Base-by-base conservation (phyloP, 768 basidiomycete genomes). In the Mycena capillaripes region DNA sequence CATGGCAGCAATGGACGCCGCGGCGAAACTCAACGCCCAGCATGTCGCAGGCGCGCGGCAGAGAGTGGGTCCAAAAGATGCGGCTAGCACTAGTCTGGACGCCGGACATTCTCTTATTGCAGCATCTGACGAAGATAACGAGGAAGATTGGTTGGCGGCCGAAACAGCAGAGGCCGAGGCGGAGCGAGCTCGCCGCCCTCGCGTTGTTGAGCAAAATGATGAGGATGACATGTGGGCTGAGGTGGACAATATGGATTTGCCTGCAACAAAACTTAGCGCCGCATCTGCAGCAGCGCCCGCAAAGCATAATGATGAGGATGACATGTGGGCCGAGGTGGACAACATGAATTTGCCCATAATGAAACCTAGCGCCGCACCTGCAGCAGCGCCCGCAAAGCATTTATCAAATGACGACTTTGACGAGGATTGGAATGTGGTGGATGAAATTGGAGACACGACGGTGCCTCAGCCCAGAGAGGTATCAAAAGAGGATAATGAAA, bases 311-410 rank as follows among this genome's bases (percentile, higher is more conserved):
- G 58, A 60, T n/a, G 40, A 60, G 17, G 40, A 60, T 19, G 40
- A 19, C 4, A 19, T 94, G 87, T 95, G 95, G 91, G 88, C 91
- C 73, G 84, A 92, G 48, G 82, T 94, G 63, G 77, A 87, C 46
- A 90, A 93, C 77, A 81, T 90, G 69, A 60, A 79, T 48, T 77
- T 81, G 30, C 72, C 78, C 19, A n/a, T 21, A n/a, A 16, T 1
- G 4, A 73, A 73, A 12, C 60, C 38, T 38, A 38, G 38, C 38
- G 16, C 38, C 11, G 11, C 16, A 38, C 16, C 55, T 23, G 27
- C 29, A 29, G n/a, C 27, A 40, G 38, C 32, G 9, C 27, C 23
- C 27, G 16, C 50, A 36, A 46, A 38, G 21, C 53, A 42, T 44
- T 10, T 16, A 34, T 14, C 21, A 30, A 9, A n/a, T n/a, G 55